Base-by-base conservation (phyloP, 2,329 filamentous ascomycete genomes). In the Lachnum nothofagi region DNA sequence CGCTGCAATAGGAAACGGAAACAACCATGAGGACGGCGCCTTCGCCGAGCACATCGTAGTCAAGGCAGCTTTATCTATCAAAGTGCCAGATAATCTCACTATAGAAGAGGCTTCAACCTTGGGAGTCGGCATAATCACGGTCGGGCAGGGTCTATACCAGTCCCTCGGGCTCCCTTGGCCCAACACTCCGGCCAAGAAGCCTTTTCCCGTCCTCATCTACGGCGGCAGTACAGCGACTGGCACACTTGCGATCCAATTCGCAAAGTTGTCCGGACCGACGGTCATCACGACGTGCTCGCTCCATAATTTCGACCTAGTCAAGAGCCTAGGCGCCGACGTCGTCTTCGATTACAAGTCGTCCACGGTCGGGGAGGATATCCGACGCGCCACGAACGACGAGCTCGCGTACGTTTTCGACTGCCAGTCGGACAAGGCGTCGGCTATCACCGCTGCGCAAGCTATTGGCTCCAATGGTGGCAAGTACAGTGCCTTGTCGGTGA, bases 21-120 rank as follows among this genome's bases (percentile, higher is more conserved):
- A 50, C 14, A 44, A 62, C 16, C 54, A 51, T 3, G 48, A 59
- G 40, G 46, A 57, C 41, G 61, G 60, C 29, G 35, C 51, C 7
- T 62, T 60, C 34, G 59, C 57, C 7, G 46, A 60, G 14, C 58
- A 57, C 24, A 46, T 59, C 29, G n/a, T 53, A 3, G 45, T 57
- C 2, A 70, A 70, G 55, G 70, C 63, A 0, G 68, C n/a, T n/a
- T n/a, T n/a, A n/a, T n/a, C n/a, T n/a, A n/a, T n/a, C n/a, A 31
- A 31, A 4, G 27, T 31, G 9, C 27, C 27, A 10, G 4, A 31
- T 31, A 3, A 10, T 14, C 9, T 31, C 9, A 31, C 12, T 7
- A 35, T 35, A 7, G 33, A 35, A 35, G 33, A 35, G 3, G 33
- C 33, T n/a, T 10, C 33, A 14, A 35, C 33, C 3, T 17, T 35